Percentiles rank a stretch among this genome's conserved stretches.
These are phyloP conservation scores for Acanthamoeba healyi DNA, from an alignment of 208 protist genomes.

Conservation along the genomic window DNA sequence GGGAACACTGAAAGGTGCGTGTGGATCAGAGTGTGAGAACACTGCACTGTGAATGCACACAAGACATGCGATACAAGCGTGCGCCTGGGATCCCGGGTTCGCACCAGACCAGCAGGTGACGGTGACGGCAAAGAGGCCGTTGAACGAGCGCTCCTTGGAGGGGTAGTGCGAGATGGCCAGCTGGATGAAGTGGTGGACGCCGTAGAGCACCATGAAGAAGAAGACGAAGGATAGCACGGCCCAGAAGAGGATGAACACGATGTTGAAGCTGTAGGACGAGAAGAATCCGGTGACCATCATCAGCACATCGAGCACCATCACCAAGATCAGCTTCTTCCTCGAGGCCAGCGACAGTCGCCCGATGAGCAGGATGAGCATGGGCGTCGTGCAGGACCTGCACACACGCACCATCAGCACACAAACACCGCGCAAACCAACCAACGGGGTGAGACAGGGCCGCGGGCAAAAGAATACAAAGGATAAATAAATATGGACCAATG, in stretches of 20 bases:
- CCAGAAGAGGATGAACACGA: constrained; percentile 64
- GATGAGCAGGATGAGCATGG: constrained; percentile 30
- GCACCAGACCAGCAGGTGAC: background rate
- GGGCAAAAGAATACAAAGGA: background rate
- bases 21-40: background rate
- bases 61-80: background rate
- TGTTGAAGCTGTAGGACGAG: constrained; percentile 3
- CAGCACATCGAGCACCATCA: constrained; percentile 4
- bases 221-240: background rate
- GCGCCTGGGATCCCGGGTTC: background rate
- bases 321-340: background rate
- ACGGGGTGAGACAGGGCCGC: too few species aligned
- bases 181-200: constrained; percentile 33
- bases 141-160: constrained; percentile 15
- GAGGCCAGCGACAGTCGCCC: background rate
- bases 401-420: background rate
- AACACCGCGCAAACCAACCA: too few species aligned
- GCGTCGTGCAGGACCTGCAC: constrained; percentile 40
- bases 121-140: constrained; percentile 3
- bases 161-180: constrained; percentile 32
- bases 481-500: too few species aligned
- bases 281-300: constrained; percentile 46
- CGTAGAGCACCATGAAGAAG: constrained; percentile 57
- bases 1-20: constrained; percentile 22
- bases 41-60: background rate